A percentile compares a stretch with the other conserved stretches of the same genome.
Conservation (phyloP, 2,329 filamentous ascomycete genomes). For the Fusarium acutatum region DNA sequence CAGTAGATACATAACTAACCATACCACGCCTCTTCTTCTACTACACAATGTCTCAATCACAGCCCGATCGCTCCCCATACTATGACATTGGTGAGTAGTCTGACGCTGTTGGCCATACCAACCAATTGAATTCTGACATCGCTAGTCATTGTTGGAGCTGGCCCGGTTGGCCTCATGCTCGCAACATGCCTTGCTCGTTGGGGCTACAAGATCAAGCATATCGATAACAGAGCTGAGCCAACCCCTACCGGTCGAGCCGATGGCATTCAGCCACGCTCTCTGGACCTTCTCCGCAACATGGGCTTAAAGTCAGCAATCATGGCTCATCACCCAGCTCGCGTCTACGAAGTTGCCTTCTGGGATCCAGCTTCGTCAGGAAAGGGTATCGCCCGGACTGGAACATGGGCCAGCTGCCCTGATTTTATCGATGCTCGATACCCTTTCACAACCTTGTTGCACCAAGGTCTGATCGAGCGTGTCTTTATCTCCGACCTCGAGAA, state of each 20-base stretch:
- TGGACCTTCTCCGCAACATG: slow-evolving; percentile 89
- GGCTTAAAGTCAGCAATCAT: slow-evolving; percentile 88
- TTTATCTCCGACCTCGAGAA: slow-evolving; percentile 73
- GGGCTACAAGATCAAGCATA: slow-evolving; percentile 95
- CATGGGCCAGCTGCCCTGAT: slow-evolving; percentile 87
- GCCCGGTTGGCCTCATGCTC: slow-evolving; percentile 86
- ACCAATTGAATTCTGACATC: slow-evolving; percentile 33
- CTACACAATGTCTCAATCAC: slow-evolving; percentile 28
- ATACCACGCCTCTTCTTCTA: not conserved
- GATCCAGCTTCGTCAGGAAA: slow-evolving; percentile 64
- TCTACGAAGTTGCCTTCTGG: slow-evolving; percentile 82
- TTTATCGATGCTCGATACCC: slow-evolving; percentile 80
- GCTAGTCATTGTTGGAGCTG: slow-evolving; percentile 85
- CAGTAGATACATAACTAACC: not conserved
- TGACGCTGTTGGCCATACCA: not conserved
- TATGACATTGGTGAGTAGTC: slow-evolving; percentile 56
- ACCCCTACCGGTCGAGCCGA: slow-evolving; percentile 88
- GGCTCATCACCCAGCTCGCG: slow-evolving; percentile 85
- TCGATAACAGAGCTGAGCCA: slow-evolving; percentile 88
- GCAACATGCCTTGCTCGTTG: slow-evolving; percentile 89
- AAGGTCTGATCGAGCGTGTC: slow-evolving; percentile 75
- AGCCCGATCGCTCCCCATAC: slow-evolving; percentile 37
- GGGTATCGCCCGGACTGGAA: slow-evolving; percentile 72
- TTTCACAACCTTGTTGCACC: slow-evolving; percentile 75
- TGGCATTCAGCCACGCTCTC: slow-evolving; percentile 88